Base-by-base conservation (phyloP, 1,139 yeast genomes). In the Eremothecium gossypii region DNA sequence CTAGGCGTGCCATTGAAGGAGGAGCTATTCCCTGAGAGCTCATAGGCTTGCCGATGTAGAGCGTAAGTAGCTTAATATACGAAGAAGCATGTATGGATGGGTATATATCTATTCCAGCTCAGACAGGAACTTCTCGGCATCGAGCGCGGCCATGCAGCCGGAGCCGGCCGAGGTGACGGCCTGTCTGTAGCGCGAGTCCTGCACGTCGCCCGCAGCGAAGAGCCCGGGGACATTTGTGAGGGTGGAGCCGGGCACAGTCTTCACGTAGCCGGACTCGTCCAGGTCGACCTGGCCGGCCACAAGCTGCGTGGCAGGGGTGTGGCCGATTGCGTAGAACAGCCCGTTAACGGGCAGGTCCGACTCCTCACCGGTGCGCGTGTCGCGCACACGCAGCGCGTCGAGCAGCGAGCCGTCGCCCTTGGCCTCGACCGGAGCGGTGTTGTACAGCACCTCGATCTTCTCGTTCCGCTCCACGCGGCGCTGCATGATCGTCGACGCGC, bases 81-180 rank as follows among this genome's bases (percentile, higher is more conserved):
- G 23, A 17, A 17, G 23, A 17, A 17, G 23, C 23, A 17, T 17
- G 23, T 17, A 17, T 17, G 23, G 23, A 17, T 17, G 23, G 23
- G 23, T 17, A 17, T 17, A 17, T 17, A 17, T 17, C 43, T 61
- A 66, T 55, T 80, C 89, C 57, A 73, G 73, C 61, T 84, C 91
- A 42, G 89, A 70, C 52, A 89, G 66, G 64, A 74, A 83, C 66
- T 77, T 81, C 70, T 87, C 96, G 59, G 93, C 86, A 61, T 91
- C 98, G 51, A 91, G 75, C 49, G 95, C 99, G 55, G 99, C 99
- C 96, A 89, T 91, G 74, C 98, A 91, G 50, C 99, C 99, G 51
- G 96, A 77, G 61, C 98, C 99, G 28, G 98, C 98, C 62, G 96
- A 87, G 40, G 99, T 91, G 63, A 91, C 86, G 46, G 99, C 99